These are phyloP conservation scores for Vigna trinervia DNA, from an alignment of 306 rosid genomes.

Conservation along the genomic window DNA sequence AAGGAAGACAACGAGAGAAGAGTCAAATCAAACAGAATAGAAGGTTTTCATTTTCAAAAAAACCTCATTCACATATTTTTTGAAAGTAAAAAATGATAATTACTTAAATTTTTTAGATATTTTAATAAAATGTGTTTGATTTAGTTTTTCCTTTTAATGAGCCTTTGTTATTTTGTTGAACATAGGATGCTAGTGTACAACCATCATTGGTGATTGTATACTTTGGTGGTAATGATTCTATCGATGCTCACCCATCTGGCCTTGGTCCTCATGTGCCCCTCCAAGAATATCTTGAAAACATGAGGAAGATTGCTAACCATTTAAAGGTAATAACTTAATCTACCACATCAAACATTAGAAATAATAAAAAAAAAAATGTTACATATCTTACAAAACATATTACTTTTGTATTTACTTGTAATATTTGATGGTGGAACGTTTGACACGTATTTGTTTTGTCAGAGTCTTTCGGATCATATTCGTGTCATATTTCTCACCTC, in stretches of 20 bases:
- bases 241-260: conserved; percentile 64
- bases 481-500: conserved; percentile 70
- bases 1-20: too few relatives aligned
- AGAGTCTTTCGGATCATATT: conserved; percentile 68
- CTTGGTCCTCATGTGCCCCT: conserved; percentile 75
- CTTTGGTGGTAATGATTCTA: conserved; percentile 87
- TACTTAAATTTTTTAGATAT: too few relatives aligned
- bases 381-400: neutral
- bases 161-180: neutral
- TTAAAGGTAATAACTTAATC: conserved; percentile 53
- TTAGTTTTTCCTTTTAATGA: neutral
- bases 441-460: conserved; percentile 37
- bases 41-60: too few relatives aligned
- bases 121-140: too few relatives aligned
- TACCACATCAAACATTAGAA: neutral
- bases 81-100: too few relatives aligned
- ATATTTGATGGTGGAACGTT: neutral
- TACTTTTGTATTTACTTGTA: neutral
- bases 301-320: conserved; percentile 74
- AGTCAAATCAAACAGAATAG: too few relatives aligned
- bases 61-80: too few relatives aligned
- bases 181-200: conserved; percentile 64
- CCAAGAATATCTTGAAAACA: conserved; percentile 69
- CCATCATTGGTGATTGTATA: conserved; percentile 85
- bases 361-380: too few relatives aligned